These are phyloP conservation scores for Stentor coeruleus DNA, from an alignment of 73 alveolate genomes.

Conservation along the genomic window DNA sequence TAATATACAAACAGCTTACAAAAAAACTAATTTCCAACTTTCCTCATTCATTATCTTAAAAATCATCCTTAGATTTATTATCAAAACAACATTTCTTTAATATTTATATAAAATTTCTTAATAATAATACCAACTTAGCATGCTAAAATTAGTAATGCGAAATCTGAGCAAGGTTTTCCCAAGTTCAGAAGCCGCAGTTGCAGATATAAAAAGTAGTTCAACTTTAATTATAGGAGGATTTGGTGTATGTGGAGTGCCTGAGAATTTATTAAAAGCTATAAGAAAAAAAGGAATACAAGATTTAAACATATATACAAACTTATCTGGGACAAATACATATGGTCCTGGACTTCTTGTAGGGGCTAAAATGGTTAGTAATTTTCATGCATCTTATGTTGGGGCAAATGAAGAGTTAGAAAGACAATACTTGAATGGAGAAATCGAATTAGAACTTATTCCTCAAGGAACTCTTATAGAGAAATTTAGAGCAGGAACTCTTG, in stretches of 20 bases:
- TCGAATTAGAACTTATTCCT: conserved; percentile 86
- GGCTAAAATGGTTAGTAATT: conserved; percentile 3
- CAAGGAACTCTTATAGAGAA: conserved; percentile 84
- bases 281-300: conserved; percentile 47
- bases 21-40: no score
- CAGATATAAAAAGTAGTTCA: conserved; percentile 59
- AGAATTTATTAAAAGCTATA: conserved; percentile 63
- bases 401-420: conserved; percentile 72
- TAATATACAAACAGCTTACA: no score
- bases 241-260: conserved; percentile 90
- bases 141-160: no score
- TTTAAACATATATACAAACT: conserved; percentile 69
- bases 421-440: conserved; percentile 59
- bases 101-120: no score
- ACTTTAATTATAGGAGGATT: conserved; percentile 75
- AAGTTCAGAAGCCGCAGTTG: conserved; percentile 33
- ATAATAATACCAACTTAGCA: no score
- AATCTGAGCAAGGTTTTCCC: conserved; percentile 8
- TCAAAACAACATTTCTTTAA: no score
- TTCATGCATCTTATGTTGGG: conserved; percentile 65
- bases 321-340: conserved; percentile 56
- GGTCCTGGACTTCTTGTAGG: conserved; percentile 36
- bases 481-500: conserved; percentile 89
- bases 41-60: no score
- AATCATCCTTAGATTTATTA: no score